These are phyloP conservation scores for Sclerotinia borealis DNA, from an alignment of 2,329 filamentous ascomycete genomes.

Conservation along the genomic window DNA sequence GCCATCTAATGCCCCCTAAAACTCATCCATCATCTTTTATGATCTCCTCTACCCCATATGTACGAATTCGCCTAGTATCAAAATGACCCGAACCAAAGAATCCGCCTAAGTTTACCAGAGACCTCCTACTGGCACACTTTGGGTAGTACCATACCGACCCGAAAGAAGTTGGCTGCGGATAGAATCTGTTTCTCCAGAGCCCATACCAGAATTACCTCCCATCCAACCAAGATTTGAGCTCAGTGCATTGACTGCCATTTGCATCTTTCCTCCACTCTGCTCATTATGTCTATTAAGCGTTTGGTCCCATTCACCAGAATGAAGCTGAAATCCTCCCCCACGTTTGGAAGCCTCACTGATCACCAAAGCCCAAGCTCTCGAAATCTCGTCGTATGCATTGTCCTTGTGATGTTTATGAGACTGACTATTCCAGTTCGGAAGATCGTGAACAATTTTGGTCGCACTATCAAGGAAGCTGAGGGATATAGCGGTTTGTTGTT, in stretches of 20 bases:
- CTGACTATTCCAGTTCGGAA: constrained; percentile 87
- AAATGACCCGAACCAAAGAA: not conserved
- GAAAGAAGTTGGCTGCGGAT: constrained; percentile 58
- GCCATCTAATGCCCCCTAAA: constrained; percentile 9
- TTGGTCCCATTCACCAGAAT: constrained; percentile 90
- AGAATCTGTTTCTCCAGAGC: constrained; percentile 43
- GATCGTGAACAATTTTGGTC: constrained; percentile 80
- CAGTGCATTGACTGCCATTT: constrained; percentile 73
- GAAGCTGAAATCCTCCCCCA: constrained; percentile 81
- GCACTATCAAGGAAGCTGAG: constrained; percentile 84
- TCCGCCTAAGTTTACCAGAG: constrained; percentile 37
- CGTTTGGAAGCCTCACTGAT: constrained; percentile 87
- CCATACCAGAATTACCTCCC: constrained; percentile 36
- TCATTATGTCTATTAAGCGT: constrained; percentile 82
- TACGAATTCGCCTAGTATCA: constrained; percentile 23
- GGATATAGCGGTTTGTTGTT: constrained; percentile 75
- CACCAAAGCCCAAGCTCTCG: constrained; percentile 86
- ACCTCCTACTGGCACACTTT: constrained; percentile 55
- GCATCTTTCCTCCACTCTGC: constrained; percentile 74
- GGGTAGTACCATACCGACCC: constrained; percentile 48
- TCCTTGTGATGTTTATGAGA: constrained; percentile 90
- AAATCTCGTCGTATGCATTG: constrained; percentile 92
- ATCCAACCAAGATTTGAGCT: constrained; percentile 73
- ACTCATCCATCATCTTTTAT: constrained; percentile 4
- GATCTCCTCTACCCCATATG: constrained; percentile 19